Base-by-base conservation (phyloP, 1,139 yeast species). In the Debaryomyces nepalensis region DNA sequence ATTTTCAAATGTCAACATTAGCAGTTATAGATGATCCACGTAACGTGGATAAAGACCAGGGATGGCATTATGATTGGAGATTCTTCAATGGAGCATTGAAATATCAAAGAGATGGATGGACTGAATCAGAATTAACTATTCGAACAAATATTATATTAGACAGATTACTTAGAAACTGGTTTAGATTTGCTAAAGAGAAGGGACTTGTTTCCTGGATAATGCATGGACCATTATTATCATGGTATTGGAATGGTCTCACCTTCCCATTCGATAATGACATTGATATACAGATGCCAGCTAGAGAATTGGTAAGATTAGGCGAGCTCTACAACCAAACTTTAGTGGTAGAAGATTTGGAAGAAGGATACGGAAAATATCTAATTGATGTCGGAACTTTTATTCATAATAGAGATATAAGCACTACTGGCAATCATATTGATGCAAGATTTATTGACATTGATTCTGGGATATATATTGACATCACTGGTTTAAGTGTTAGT, bases 41-140 rank as follows among this genome's bases (percentile, higher is more conserved):
- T 9, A 55, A 54, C 37, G 37, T 22, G 7, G 57, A 47, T 33
- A 42, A 51, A 12, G 60, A 57, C 39, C 40, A 53, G 51, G 82
- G 82, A 5, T 75, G 68, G 43, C 93, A 85, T 58, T 82, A 83
- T 55, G 91, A 86, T 59, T 80, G 81, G 78, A 67, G 90, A 41
- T 86, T 86, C 52, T 86, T 82, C 64, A 73, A 74, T 47, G 84
- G 85, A 5, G 58, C 58, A 18, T 50, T 57, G 34, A 46, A 41
- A 18, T 51, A 55, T 36, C 44, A 49, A 20, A 44, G 44, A 26
- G 19, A 32, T 12, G 59, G 55, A 2, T 57, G 63, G 63, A 53
- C 46, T 11, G 40, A 47, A 4, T 51, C 49, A 27, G 62, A 58
- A 34, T 45, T 52, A 23, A 47, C 48, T 21, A 44, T 49, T n/a